Conservation (phyloP, 164 flowering plant genomes). For the Hamamelis virginiana region DNA sequence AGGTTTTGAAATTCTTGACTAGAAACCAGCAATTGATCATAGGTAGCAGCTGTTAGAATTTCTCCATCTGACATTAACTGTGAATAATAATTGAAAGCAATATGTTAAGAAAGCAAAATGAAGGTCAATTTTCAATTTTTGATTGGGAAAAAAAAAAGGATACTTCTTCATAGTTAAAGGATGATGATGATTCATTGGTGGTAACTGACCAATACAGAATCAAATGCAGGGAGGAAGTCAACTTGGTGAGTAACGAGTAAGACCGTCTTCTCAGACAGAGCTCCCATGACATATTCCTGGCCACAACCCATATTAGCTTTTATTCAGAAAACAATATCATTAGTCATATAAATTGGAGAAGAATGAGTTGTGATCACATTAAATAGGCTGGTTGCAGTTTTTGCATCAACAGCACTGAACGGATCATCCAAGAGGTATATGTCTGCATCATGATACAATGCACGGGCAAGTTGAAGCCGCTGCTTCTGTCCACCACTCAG, state of each 20-base stretch:
- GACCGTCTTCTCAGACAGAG: constrained; percentile 67
- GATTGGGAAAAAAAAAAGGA: neutral
- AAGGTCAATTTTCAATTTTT: neutral
- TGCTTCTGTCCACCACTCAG: constrained; percentile 97
- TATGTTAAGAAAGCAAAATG: neutral
- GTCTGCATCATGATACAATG: constrained; percentile 82
- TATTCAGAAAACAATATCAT: neutral
- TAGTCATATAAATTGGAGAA: neutral
- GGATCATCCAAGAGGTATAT: constrained; percentile 87
- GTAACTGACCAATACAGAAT: constrained; percentile 68
- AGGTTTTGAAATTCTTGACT: constrained; percentile 60
- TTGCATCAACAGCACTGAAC: constrained; percentile 94
- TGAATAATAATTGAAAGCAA: constrained; percentile 1
- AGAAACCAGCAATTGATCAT: constrained; percentile 46
- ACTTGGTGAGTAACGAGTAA: constrained; percentile 91
- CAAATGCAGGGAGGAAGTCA: constrained; percentile 84
- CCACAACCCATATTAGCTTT: constrained; percentile 12
- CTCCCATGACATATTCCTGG: constrained; percentile 81
- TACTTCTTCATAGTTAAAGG: no score
- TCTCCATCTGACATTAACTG: constrained; percentile 73
- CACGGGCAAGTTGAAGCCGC: constrained; percentile 88
- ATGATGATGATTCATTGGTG: neutral
- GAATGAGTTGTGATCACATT: constrained; percentile 35
- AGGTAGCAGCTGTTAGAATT: constrained; percentile 43
- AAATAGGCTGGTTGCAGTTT: constrained; percentile 72